phyloP scores from a whole-genome alignment of 345 rosid genomes.

The Trapa incisa region DNA sequence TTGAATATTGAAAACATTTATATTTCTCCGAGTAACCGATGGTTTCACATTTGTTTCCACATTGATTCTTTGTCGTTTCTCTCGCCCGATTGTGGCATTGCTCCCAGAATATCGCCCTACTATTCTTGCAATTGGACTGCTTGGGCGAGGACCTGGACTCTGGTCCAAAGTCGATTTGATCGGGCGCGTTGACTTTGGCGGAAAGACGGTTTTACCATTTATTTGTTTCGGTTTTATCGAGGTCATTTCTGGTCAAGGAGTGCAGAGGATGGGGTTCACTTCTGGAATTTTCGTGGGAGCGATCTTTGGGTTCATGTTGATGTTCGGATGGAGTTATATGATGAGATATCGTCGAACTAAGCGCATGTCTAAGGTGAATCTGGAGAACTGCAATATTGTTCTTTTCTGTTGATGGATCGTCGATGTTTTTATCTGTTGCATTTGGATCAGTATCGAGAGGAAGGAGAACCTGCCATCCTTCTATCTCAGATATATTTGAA shows the following conservation, averaged over 20 bases:
- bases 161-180: neutral
- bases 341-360: conserved; percentile 70
- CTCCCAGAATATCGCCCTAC: neutral
- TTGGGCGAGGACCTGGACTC: neutral
- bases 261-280: conserved; percentile 64
- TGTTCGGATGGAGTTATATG: conserved; percentile 95
- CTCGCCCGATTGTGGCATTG: neutral
- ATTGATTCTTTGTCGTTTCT: neutral
- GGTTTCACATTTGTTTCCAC: neutral
- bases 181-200: conserved; percentile 1
- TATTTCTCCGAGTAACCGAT: neutral
- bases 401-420: neutral
- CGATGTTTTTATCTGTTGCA: no score
- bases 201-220: neutral
- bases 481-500: neutral
- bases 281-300: conserved; percentile 74
- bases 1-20: neutral
- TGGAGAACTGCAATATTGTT: neutral
- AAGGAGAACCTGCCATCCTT: neutral
- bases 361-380: conserved; percentile 62
- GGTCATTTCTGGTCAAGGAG: neutral
- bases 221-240: neutral
- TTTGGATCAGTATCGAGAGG: neutral
- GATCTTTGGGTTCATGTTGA: conserved; percentile 66
- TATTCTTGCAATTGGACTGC: neutral